phyloP scores from a whole-genome alignment of 768 basidiomycete species.

The Rhodotorula sphaerocarpa region DNA sequence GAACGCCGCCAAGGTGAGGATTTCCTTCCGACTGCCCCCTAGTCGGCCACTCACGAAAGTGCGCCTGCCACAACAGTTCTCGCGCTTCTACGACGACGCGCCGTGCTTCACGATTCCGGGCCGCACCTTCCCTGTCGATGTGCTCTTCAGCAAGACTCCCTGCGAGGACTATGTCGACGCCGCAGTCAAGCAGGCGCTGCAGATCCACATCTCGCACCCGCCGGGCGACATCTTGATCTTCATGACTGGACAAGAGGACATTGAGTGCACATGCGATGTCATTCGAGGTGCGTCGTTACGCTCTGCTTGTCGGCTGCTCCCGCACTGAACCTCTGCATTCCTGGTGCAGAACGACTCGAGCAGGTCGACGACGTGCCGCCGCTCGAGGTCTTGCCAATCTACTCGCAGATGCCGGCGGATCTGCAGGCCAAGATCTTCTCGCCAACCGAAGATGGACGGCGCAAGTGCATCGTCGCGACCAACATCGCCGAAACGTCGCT shows the following conservation, averaged over 20 bases:
- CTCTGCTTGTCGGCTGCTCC: too few relatives aligned
- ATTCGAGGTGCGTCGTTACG: constrained; percentile 62
- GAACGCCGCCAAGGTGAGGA: constrained; percentile 89
- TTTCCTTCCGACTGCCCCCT: too few relatives aligned
- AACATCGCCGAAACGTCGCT: constrained; percentile 98
- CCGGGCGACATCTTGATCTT: constrained; percentile 93
- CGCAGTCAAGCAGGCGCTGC: constrained; percentile 93
- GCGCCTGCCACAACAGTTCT: constrained; percentile 65
- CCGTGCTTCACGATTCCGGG: constrained; percentile 88
- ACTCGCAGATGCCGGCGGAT: constrained; percentile 99
- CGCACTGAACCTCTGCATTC: background rate
- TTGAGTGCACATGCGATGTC: constrained; percentile 92
- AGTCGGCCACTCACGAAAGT: background rate
- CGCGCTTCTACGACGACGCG: constrained; percentile 86
- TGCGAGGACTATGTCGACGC: constrained; percentile 99
- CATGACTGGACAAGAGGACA: constrained; percentile 99
- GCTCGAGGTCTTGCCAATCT: constrained; percentile 88
- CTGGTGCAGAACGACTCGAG: constrained; percentile 68
- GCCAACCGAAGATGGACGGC: constrained; percentile 80
- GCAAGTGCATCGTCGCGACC: constrained; percentile 96
- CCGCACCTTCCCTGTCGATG: constrained; percentile 96
- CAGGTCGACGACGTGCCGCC: constrained; percentile 86
- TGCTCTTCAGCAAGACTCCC: constrained; percentile 88
- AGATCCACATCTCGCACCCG: constrained; percentile 88
- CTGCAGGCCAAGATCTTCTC: constrained; percentile 97